phyloP scores from a whole-genome alignment of 1,284 basidiomycete species.

The Apiotrichum porosum region DNA sequence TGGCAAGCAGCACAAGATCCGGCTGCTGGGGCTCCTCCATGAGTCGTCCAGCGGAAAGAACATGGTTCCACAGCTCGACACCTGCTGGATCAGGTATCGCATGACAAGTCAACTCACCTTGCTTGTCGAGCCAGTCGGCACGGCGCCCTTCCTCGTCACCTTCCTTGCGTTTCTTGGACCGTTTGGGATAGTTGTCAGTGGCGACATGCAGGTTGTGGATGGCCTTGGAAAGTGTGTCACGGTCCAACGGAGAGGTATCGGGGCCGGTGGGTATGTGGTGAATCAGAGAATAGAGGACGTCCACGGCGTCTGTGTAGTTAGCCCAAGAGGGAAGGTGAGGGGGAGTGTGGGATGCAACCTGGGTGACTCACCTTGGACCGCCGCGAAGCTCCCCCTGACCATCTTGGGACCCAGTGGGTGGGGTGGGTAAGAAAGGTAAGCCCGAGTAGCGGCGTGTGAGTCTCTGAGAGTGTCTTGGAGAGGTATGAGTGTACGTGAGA shows the following conservation, averaged over 20 bases:
- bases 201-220: neutral
- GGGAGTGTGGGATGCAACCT: no score
- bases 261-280: conserved; percentile 4
- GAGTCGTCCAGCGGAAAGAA: no score
- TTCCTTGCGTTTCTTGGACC: neutral
- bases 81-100: conserved; percentile 2
- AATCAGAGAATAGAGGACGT: neutral
- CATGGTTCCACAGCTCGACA: conserved; percentile 8
- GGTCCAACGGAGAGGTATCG: neutral
- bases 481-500: neutral
- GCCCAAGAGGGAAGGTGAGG: neutral
- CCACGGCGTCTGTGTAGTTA: neutral
- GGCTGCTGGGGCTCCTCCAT: neutral
- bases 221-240: neutral
- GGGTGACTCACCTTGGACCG: conserved; percentile 5
- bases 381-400: neutral
- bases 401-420: no score
- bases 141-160: neutral
- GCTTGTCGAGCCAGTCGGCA: conserved; percentile 8
- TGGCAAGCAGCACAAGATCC: conserved; percentile 1
- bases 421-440: neutral
- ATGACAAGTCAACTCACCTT: conserved; percentile 1
- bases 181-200: neutral
- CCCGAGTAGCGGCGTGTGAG: no score
- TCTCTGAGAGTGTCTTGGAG: neutral